Conservation (phyloP, 2,329 filamentous ascomycete species). For the Xylaria sp. region DNA sequence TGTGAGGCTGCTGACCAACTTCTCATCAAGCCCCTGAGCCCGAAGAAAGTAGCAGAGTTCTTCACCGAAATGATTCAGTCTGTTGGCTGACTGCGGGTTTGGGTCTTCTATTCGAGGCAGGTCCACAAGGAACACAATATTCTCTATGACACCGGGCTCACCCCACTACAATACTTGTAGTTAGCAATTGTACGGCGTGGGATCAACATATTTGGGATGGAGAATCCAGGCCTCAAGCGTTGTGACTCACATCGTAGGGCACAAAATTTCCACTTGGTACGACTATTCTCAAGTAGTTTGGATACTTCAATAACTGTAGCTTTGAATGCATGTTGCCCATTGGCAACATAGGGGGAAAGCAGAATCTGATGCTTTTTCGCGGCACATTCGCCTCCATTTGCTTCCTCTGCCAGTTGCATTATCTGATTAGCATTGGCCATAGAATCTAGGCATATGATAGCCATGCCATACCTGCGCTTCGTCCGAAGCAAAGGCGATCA, state of each 20-base stretch:
- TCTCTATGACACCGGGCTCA: constrained; percentile 81
- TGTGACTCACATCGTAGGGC: constrained; percentile 63
- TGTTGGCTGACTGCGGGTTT: constrained; percentile 37
- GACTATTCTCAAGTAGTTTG: constrained; percentile 73
- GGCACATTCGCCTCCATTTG: constrained; percentile 54
- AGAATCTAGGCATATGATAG: neutral
- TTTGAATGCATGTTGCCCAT: constrained; percentile 90
- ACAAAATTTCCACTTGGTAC: constrained; percentile 87
- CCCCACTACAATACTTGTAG: constrained; percentile 63
- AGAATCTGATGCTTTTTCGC: constrained; percentile 62
- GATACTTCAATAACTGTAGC: constrained; percentile 83
- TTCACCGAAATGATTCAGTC: constrained; percentile 60
- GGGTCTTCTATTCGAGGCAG: constrained; percentile 64
- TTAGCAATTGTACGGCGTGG: neutral
- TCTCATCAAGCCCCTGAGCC: constrained; percentile 65
- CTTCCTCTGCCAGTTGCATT: constrained; percentile 45
- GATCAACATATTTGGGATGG: neutral
- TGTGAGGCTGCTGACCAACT: constrained; percentile 67
- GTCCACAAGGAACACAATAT: constrained; percentile 90
- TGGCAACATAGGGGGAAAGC: constrained; percentile 81
- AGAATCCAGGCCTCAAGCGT: neutral
- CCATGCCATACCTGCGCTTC: constrained; percentile 52
- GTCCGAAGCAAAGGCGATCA: constrained; percentile 55
- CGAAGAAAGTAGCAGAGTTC: constrained; percentile 73
- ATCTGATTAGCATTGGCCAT: constrained; percentile 1